Base-by-base conservation (phyloP, 164 flowering plant genomes). In the Vitis rotundifolia region DNA sequence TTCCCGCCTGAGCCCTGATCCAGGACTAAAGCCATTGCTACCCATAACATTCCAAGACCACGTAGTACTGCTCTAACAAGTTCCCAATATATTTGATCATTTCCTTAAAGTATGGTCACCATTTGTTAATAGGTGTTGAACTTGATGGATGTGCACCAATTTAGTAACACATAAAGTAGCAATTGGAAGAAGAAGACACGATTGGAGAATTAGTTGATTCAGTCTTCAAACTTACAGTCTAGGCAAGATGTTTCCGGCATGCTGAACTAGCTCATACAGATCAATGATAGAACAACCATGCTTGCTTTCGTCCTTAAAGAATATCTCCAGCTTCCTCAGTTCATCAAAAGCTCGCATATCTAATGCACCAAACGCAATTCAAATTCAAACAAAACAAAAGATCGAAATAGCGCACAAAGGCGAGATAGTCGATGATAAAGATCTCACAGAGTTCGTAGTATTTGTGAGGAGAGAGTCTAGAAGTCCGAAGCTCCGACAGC, bases 281-380 rank as follows among this genome's bases (percentile, higher is more conserved):
- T 96, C 98, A 48, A 89, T 79, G 22, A 96, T 80, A 0, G 97
- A 85, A 78, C 98, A 92, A 44, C 94, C 94, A 9, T 91, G 95
- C 58, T 83, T 84, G 0, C 87, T 74, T 76, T 96, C 99, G 58
- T 96, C 99, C 84, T 80, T 93, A 75, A 96, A 93, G 78, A 96
- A 93, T 84, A 96, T 85, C 80, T 96, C 99, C 77, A 96, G 71
- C 77, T 84, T 88, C 85, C 97, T 84, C 82, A 96, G 77, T 61
- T 96, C 98, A 78, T 96, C 99, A 74, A 96, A 96, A 8, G 95
- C 92, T 50, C 98, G 78, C 99, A 96, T 96, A 73, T 96, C 99
- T 96, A 16, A 19, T 15, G 66, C 63, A 75, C 4, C 63, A 75
- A 59, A 70, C 12, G 59, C 22, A 10, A 50, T 44, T 49, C 50